phyloP scores from a whole-genome alignment of 2,329 filamentous ascomycete genomes.

The Metarhizium album region DNA sequence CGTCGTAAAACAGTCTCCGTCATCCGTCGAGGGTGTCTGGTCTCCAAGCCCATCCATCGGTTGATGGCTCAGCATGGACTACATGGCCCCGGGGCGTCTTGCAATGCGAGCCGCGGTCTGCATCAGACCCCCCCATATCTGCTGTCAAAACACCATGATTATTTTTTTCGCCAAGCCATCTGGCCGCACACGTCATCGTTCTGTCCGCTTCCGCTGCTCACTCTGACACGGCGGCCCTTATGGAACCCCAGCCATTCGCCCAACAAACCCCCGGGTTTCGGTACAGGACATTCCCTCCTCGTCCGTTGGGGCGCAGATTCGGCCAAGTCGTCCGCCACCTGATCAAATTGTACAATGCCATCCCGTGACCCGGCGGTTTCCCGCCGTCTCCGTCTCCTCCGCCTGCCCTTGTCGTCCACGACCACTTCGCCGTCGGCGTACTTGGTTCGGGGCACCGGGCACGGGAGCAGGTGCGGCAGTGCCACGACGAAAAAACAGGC shows the following conservation, averaged over 20 bases:
- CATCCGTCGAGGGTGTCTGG: no score
- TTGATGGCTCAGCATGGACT: no score
- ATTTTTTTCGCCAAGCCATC: not conserved
- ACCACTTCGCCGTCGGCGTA: conserved; percentile 58
- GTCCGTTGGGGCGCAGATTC: conserved; percentile 27
- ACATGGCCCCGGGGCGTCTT: no score
- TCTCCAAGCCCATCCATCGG: no score
- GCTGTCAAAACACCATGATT: no score
- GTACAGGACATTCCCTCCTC: conserved; percentile 77
- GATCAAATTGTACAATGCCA: conserved; percentile 38
- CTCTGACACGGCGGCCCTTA: conserved; percentile 18
- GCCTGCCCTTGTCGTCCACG: conserved; percentile 34
- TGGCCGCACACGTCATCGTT: conserved; percentile 13
- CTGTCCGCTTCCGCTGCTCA: conserved; percentile 11
- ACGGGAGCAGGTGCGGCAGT: conserved; percentile 82
- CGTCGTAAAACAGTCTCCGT: no score
- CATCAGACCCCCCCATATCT: no score
- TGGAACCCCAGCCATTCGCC: conserved; percentile 66
- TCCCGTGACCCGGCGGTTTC: conserved; percentile 29
- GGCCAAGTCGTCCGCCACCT: conserved; percentile 25
- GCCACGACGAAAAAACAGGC: conserved; percentile 88
- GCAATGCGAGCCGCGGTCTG: no score
- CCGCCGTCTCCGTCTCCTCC: conserved; percentile 32
- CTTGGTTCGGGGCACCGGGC: conserved; percentile 67
- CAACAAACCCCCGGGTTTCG: conserved; percentile 73